Conservation (phyloP, 768 basidiomycete genomes). For the Xerocomellus amylosporus region DNA sequence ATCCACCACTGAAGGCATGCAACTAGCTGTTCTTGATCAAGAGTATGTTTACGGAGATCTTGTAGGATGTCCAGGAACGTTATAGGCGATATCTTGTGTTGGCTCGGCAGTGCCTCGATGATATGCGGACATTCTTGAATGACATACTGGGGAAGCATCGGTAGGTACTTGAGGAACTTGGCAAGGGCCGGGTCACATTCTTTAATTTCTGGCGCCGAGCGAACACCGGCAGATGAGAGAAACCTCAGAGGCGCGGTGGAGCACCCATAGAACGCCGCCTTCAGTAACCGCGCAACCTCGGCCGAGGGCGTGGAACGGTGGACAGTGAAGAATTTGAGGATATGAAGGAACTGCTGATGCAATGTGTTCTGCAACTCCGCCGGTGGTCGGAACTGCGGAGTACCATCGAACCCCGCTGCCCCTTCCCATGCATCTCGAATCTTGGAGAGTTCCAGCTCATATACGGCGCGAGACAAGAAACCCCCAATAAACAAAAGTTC, state of each 20-base stretch:
- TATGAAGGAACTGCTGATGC: conserved; percentile 64
- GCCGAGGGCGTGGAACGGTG: conserved; percentile 60
- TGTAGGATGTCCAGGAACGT: background rate
- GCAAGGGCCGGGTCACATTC: conserved; percentile 63
- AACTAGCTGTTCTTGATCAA: conserved; percentile 1
- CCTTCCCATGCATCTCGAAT: background rate
- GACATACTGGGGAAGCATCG: conserved; percentile 63
- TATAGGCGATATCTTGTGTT: background rate
- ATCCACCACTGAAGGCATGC: conserved; percentile 5
- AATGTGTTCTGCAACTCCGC: background rate
- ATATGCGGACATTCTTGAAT: conserved; percentile 51
- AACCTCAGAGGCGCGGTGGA: conserved; percentile 14
- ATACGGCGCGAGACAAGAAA: background rate
- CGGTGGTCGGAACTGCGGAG: background rate
- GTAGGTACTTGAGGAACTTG: conserved; percentile 73
- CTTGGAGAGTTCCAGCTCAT: background rate
- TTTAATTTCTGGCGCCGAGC: conserved; percentile 61
- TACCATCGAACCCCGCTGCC: background rate
- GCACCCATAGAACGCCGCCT: conserved; percentile 74
- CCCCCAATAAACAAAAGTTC: background rate
- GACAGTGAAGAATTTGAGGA: conserved; percentile 53
- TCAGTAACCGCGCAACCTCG: conserved; percentile 65
- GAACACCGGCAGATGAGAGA: conserved; percentile 41
- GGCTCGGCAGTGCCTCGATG: conserved; percentile 21
- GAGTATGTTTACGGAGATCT: background rate